phyloP scores from a whole-genome alignment of 2,329 filamentous ascomycete species.

The Aurifilum marmelostoma region DNA sequence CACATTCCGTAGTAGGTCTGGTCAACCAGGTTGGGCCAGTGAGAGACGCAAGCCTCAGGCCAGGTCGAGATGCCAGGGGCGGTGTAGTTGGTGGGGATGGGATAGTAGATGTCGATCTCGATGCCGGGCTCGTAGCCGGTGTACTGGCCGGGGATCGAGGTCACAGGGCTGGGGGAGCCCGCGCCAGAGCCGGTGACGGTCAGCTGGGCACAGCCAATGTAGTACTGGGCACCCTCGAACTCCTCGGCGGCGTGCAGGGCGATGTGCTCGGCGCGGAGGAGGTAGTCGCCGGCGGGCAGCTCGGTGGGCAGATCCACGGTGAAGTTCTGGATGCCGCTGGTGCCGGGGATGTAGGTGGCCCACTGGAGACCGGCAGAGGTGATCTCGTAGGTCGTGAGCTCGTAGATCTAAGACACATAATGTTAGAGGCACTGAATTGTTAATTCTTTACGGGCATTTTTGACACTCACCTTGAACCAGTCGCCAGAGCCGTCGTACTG shows the following conservation, averaged over 20 bases:
- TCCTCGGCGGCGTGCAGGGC: slow-evolving; percentile 43
- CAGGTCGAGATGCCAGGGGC: slow-evolving; percentile 40
- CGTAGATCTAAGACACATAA: slow-evolving; percentile 33
- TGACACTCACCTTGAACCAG: slow-evolving; percentile 40
- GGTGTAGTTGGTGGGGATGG: slow-evolving; percentile 39
- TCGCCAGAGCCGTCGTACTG: slow-evolving; percentile 41
- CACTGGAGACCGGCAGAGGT: slow-evolving; percentile 38
- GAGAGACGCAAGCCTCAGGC: slow-evolving; percentile 41
- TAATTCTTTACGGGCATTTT: too few relatives aligned
- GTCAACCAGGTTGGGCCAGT: slow-evolving; percentile 42
- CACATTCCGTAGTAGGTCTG: slow-evolving; percentile 29
- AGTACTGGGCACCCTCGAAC: slow-evolving; percentile 43
- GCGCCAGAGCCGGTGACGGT: slow-evolving; percentile 39
- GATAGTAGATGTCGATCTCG: slow-evolving; percentile 42
- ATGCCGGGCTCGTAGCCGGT: slow-evolving; percentile 40
- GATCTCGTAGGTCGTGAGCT: slow-evolving; percentile 38
- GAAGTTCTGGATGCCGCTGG: slow-evolving; percentile 36
- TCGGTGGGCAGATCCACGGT: slow-evolving; percentile 39
- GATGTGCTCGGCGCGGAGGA: slow-evolving; percentile 46
- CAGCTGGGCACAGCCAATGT: slow-evolving; percentile 44
- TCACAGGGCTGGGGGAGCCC: slow-evolving; percentile 35
- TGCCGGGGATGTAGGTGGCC: slow-evolving; percentile 33
- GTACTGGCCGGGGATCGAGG: slow-evolving; percentile 41
- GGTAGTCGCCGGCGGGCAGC: slow-evolving; percentile 43
- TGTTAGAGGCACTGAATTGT: background rate